Evolutionary conservation across 106 monocot genomes (phyloP).

Genomic region (Posidonia australis): DNA sequence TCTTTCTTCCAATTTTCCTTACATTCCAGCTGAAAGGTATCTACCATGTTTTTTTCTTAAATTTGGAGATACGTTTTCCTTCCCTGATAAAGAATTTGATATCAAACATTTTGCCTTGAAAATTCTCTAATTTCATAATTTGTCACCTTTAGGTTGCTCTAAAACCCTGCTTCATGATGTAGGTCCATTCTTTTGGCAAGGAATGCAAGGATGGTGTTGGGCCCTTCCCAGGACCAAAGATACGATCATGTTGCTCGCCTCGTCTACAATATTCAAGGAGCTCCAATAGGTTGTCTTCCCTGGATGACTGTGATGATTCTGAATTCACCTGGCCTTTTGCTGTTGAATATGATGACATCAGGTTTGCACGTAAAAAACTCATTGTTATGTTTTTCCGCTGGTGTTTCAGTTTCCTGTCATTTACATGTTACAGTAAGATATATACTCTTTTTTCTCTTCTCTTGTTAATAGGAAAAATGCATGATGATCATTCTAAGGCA

Average conservation of each 20-base stretch:
- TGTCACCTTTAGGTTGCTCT: not conserved
- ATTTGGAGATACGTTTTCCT: too few species aligned
- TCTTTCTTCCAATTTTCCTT: not conserved
- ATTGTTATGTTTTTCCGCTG: not conserved
- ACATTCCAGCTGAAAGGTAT: not conserved
- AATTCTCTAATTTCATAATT: too few species aligned
- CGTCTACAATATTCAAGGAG: constrained; percentile 18
- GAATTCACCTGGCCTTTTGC: constrained; percentile 54
- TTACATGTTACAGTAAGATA: too few species aligned
- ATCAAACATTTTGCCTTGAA: too few species aligned
- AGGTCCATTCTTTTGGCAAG: constrained; percentile 32
- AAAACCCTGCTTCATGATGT: not conserved
- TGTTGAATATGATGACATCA: constrained; percentile 33
- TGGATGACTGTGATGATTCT: constrained; percentile 46
- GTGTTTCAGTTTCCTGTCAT: not conserved
- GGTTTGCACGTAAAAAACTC: constrained; percentile 8
- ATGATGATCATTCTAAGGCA: too few species aligned
- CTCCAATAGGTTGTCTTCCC: constrained; percentile 28
- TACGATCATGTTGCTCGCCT: constrained; percentile 22
- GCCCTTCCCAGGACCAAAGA: constrained; percentile 13
- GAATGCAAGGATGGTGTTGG: constrained; percentile 28
- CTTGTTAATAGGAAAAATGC: too few species aligned
- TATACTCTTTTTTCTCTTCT: too few species aligned
- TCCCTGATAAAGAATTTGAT: not conserved
- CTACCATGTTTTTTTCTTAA: not conserved